These are phyloP conservation scores for Dentipellis fragilis DNA, from an alignment of 768 basidiomycete genomes.

Conservation along the genomic window DNA sequence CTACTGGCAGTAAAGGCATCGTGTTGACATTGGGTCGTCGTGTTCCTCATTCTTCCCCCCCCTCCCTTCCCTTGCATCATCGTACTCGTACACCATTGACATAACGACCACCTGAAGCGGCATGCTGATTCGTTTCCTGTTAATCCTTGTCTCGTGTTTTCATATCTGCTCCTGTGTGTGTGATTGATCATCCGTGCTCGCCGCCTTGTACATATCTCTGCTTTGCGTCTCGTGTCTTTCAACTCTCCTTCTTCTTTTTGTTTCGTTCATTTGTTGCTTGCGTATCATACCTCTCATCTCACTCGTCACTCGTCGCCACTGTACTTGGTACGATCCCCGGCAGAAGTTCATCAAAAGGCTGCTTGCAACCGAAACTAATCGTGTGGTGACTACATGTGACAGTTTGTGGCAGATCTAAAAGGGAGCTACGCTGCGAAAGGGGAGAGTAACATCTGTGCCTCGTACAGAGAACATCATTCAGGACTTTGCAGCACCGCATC, in stretches of 20 bases:
- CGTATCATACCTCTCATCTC: constrained; percentile 16
- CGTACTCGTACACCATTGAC: background rate
- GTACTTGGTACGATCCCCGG: too few relatives aligned
- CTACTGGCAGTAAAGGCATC: constrained; percentile 32
- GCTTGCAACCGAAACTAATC: too few relatives aligned
- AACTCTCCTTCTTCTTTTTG: constrained; percentile 10
- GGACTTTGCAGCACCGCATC: too few relatives aligned
- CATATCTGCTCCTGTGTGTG: background rate
- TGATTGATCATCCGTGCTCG: background rate
- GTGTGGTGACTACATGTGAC: too few relatives aligned
- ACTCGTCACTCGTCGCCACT: background rate
- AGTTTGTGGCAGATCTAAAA: too few relatives aligned
- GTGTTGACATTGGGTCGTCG: constrained; percentile 3
- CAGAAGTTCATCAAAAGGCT: too few relatives aligned
- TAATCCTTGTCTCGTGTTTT: constrained; percentile 7
- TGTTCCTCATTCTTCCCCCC: background rate
- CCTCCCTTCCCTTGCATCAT: background rate
- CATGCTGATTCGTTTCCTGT: background rate
- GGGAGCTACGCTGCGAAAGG: too few relatives aligned
- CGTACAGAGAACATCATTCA: too few relatives aligned
- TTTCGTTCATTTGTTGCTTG: constrained; percentile 12
- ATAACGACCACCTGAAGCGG: background rate
- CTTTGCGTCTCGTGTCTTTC: constrained; percentile 5
- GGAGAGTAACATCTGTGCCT: too few relatives aligned
- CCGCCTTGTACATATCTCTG: constrained; percentile 1